Evolutionary conservation across 306 rosid species (phyloP).

Genomic region (Dryas drummondii): DNA sequence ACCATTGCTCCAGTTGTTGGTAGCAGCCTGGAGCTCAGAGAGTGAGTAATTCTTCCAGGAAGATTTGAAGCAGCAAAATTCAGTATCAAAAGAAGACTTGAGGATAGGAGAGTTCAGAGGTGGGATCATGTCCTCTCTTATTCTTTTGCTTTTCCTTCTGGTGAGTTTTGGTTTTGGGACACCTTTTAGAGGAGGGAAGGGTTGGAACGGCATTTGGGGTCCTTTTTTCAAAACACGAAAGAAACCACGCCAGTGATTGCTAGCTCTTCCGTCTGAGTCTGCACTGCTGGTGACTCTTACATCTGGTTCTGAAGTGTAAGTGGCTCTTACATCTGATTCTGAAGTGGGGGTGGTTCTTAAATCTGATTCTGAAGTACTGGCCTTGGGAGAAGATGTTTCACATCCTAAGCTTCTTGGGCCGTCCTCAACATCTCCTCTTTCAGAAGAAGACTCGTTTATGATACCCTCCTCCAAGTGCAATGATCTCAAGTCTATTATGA

Average conservation of each 20-base stretch:
- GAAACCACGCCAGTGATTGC: slow-evolving; percentile 60
- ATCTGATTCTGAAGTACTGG: slow-evolving; percentile 72
- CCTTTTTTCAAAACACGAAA: slow-evolving; percentile 63
- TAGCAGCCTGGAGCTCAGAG: slow-evolving; percentile 59
- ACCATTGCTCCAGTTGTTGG: slow-evolving; percentile 80
- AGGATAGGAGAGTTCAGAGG: slow-evolving; percentile 38
- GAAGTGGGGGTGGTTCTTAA: slow-evolving; percentile 33
- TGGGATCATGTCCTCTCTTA: slow-evolving; percentile 66
- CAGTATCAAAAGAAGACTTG: slow-evolving; percentile 46
- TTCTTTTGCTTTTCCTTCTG: slow-evolving; percentile 67
- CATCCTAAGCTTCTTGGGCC: slow-evolving; percentile 42
- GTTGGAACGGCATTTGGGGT: slow-evolving; percentile 51
- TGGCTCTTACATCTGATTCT: slow-evolving; percentile 38
- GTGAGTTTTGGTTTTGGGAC: slow-evolving; percentile 71
- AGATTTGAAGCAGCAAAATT: slow-evolving; percentile 63
- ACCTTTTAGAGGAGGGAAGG: slow-evolving; percentile 50
- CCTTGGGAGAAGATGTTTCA: slow-evolving; percentile 49
- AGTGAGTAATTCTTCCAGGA: slow-evolving; percentile 79
- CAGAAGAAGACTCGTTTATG: slow-evolving; percentile 33
- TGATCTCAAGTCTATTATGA: slow-evolving; percentile 43
- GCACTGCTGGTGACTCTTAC: slow-evolving; percentile 33
- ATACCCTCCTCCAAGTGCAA: slow-evolving; percentile 44
- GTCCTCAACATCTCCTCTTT: slow-evolving; percentile 27
- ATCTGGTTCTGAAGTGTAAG: slow-evolving; percentile 57
- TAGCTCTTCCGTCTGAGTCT: slow-evolving; percentile 38